Base-by-base conservation (phyloP, 2,329 filamentous ascomycete species). In the Microdochium bolleyi region DNA sequence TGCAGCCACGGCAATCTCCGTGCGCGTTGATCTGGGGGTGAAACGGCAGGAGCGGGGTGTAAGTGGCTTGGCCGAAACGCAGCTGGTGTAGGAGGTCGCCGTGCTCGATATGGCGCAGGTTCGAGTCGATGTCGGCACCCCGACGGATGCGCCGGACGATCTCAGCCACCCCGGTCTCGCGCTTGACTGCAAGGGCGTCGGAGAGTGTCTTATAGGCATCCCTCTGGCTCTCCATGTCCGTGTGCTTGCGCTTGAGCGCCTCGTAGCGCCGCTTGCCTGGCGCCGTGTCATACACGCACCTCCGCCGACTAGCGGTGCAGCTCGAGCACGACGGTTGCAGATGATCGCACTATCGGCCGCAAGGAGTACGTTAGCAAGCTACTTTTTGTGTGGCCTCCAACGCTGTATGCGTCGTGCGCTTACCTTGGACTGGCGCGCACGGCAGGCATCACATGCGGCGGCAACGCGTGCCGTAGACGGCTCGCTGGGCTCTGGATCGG, bases 11-110 rank as follows among this genome's bases (percentile, higher is more conserved):
- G n/a, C n/a, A n/a, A n/a, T n/a, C n/a, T n/a, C n/a, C n/a, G n/a
- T n/a, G n/a, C n/a, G n/a, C n/a, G n/a, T n/a, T n/a, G n/a, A n/a
- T n/a, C n/a, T n/a, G n/a, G n/a, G n/a, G n/a, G n/a, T n/a, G n/a
- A n/a, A n/a, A n/a, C n/a, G n/a, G n/a, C n/a, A n/a, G n/a, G n/a
- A n/a, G n/a, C n/a, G n/a, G n/a, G n/a, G n/a, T 63, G 1, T 67
- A 59, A 1, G 68, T 62, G 54, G 74, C 70, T 3, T 71, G 69
- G 0, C 58, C 54, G 2, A 73, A 55, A 1, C 67, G 60, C 52
- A 72, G 64, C 53, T 74, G 70, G 3, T 73, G 54, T 3, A 73
- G 55, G 3, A 69, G 27, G 53, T 71, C 64, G 9, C 71, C 72
- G 22, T 63, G 62, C 48, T 60, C 62, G 48, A 70, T 61, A 30